A percentile compares a stretch with the other conserved stretches of the same genome.
Evolutionary conservation across 495 filamentous ascomycete genomes (phyloP).

Genomic region (Aspergillus olivimuriae): DNA sequence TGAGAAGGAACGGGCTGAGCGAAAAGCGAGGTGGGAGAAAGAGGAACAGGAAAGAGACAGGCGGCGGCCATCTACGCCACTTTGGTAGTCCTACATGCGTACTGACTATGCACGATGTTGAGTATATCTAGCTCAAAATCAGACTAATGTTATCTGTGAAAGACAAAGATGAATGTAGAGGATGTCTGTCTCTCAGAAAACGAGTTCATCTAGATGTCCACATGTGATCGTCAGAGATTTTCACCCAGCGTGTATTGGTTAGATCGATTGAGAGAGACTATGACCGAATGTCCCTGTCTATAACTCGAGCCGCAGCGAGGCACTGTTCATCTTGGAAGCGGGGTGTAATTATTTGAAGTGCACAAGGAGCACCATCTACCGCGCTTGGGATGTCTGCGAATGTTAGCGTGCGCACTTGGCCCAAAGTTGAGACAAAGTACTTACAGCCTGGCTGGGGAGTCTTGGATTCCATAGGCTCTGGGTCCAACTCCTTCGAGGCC

Average conservation of each 20-base stretch:
- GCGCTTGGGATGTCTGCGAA: slow-evolving; percentile 25
- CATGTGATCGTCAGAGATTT: too few species aligned
- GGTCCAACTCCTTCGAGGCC: slow-evolving; percentile 29
- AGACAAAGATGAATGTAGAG: too few species aligned
- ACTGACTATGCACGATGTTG: too few species aligned
- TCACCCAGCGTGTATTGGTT: too few species aligned
- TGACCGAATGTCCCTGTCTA: not conserved
- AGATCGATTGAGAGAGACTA: too few species aligned
- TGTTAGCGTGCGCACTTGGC: not conserved
- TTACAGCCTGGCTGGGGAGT: slow-evolving; percentile 32
- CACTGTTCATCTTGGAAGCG: slow-evolving; percentile 41
- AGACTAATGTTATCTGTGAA: too few species aligned
- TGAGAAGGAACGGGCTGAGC: not conserved
- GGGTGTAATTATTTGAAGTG: slow-evolving; percentile 32
- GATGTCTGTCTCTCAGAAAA: too few species aligned
- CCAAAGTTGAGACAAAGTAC: slow-evolving; percentile 1
- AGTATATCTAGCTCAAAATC: too few species aligned
- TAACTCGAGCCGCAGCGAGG: slow-evolving; percentile 7
- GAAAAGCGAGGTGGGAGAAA: not conserved
- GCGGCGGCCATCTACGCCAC: too few species aligned
- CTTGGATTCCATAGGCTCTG: slow-evolving; percentile 16
- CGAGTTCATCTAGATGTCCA: too few species aligned
- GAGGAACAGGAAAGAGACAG: too few species aligned
- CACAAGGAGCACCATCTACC: slow-evolving; percentile 32
- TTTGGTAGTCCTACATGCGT: too few species aligned